These are phyloP conservation scores for Silybum marianum DNA, from an alignment of 129 eudicot genomes.

Conservation along the genomic window DNA sequence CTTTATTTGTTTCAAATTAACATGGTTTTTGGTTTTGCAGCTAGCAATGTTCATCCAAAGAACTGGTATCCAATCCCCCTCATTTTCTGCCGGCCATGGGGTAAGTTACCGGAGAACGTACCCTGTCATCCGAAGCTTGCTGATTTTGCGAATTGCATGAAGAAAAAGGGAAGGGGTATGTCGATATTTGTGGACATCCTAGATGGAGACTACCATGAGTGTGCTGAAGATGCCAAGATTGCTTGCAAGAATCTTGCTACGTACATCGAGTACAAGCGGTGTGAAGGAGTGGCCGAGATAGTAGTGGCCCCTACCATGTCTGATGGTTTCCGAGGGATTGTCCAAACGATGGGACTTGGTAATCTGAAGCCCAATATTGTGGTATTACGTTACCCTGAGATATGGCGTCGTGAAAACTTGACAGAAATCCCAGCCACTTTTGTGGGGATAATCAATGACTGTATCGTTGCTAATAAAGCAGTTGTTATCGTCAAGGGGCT, in stretches of 20 bases:
- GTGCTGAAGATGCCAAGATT: conserved; percentile 93
- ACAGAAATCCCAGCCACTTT: conserved; percentile 92
- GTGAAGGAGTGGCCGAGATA: conserved; percentile 98
- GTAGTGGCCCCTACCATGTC: conserved; percentile 97
- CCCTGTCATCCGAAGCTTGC: conserved; percentile 99
- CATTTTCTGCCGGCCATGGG: conserved; percentile 98
- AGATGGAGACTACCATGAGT: conserved; percentile 92
- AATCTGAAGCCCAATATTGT: conserved; percentile 97
- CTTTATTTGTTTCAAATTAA: neutral
- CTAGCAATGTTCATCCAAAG: conserved; percentile 93
- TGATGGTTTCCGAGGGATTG: conserved; percentile 86
- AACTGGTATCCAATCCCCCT: conserved; percentile 99
- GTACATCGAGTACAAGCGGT: conserved; percentile 89
- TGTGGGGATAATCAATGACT: conserved; percentile 92
- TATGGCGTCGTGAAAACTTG: conserved; percentile 94
- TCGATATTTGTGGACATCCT: conserved; percentile 87
- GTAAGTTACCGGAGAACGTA: conserved; percentile 92
- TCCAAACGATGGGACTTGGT: conserved; percentile 99
- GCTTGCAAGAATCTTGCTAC: conserved; percentile 85
- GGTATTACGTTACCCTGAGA: conserved; percentile 94
- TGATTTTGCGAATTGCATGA: conserved; percentile 97
- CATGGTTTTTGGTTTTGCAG: conserved; percentile 46
- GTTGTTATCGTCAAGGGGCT: conserved; percentile 98
- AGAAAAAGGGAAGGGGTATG: conserved; percentile 98
- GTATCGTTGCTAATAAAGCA: conserved; percentile 98